Evolutionary conservation across 2,329 filamentous ascomycete species (phyloP), one percentile per base, ranked within the genome.

Genomic region (Calycina herbarum): DNA sequence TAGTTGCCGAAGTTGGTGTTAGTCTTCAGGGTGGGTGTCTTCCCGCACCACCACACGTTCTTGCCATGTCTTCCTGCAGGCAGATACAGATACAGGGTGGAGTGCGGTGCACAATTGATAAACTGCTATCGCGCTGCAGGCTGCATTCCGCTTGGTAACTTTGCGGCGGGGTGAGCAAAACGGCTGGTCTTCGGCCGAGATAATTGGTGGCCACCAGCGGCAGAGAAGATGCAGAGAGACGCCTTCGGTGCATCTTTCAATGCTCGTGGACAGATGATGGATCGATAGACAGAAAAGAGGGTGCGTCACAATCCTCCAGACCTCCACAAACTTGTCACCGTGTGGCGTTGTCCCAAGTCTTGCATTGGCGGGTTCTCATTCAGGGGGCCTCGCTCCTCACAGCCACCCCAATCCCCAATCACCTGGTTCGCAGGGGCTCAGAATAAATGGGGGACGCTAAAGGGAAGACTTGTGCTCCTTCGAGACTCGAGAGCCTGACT

Each of bases 71-170:
- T 64, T 64, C 62, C 59, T 67, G 66, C 61, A 59, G 63, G 56
- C 27, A 63, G 61, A 66, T 69, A 69, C 42, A 56, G 15, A 13
- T 38, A 11, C 35, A 38, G 20, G 3, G 35, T 38, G 35, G 5
- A 38, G 35, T 38, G 10, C 35, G 13, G 35, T 69, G 66, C 59
- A 66, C 57, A 63, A 57, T 48, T 59, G 63, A 64, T 69, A 48
- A 27, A 57, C 68, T 61, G 45, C 61, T 72, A 72, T 71, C 69
- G 66, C 57, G 54, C 51, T 73, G 71, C 70, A 71, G 66, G 69
- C 62, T 66, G 68, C 68, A 70, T 56, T 64, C 62, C 56, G 20
- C 57, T 38, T n/a, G 68, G 69, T 67, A 68, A 66, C 63, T 66
- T 66, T 57, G 6, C 42, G 60, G 59, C 59, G 59, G 58, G 40